Conservation (phyloP, 495 filamentous ascomycete genomes). For the Stereocaulon alpinum region DNA sequence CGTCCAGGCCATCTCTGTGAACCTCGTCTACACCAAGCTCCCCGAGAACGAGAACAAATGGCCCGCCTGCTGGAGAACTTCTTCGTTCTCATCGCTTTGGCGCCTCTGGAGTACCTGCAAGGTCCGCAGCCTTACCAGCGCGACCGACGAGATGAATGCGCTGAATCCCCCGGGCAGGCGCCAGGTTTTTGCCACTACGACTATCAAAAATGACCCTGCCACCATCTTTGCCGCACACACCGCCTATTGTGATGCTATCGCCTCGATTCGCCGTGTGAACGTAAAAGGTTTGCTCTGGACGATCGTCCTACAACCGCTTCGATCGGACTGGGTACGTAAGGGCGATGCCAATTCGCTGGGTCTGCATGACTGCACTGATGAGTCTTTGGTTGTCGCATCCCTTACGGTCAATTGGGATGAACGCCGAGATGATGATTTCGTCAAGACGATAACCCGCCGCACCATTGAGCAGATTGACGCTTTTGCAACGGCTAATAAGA, state of each 20-base stretch:
- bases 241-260: constrained; percentile 19
- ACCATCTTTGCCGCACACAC: constrained; percentile 23
- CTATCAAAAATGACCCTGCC: constrained; percentile 26
- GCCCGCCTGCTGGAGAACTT: constrained; percentile 44
- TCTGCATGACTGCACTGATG: constrained; percentile 18
- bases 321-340: constrained; percentile 23
- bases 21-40: constrained; percentile 59
- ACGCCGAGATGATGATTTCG: constrained; percentile 24
- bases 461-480: constrained; percentile 26
- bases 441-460: constrained; percentile 22
- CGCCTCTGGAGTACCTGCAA: constrained; percentile 28
- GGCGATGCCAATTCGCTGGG: constrained; percentile 26
- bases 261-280: constrained; percentile 13
- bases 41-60: constrained; percentile 51
- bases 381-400: constrained; percentile 27
- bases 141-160: constrained; percentile 19
- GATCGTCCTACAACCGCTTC: constrained; percentile 26
- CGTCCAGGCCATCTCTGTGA: constrained; percentile 55
- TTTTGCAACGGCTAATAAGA: constrained; percentile 21
- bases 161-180: constrained; percentile 25
- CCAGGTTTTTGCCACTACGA: constrained; percentile 26
- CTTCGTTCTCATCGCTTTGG: constrained; percentile 24
- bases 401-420: constrained; percentile 28
- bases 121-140: constrained; percentile 26
- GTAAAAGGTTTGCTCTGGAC: constrained; percentile 24